Conservation (phyloP, 352 stramenopile genomes). For the Pythium oligandrum region DNA sequence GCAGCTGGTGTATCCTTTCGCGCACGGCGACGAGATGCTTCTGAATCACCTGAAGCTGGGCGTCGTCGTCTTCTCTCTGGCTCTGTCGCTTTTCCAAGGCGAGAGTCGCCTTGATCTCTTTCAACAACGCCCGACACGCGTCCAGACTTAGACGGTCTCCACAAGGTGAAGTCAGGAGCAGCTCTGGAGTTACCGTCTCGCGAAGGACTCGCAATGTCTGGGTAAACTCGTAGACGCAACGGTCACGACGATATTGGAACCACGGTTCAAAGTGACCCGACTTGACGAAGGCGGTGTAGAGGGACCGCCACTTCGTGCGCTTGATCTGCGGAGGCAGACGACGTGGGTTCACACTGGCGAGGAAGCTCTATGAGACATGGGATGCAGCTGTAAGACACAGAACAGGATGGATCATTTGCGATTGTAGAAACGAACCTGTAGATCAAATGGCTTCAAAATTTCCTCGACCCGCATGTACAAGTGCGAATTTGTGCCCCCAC, state of each 20-base stretch:
- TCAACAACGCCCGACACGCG: slow-evolving; percentile 11
- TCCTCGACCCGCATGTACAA: slow-evolving; percentile 65
- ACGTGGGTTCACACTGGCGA: slow-evolving; percentile 46
- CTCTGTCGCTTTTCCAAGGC: slow-evolving; percentile 7
- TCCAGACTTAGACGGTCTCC: slow-evolving; percentile 6
- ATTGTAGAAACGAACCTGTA: slow-evolving; percentile 19
- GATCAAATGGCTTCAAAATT: slow-evolving; percentile 73
- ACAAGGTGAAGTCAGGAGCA: slow-evolving; percentile 15
- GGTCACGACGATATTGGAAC: slow-evolving; percentile 63
- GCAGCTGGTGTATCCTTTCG: slow-evolving; percentile 17
- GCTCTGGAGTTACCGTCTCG: slow-evolving; percentile 29
- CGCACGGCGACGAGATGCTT: slow-evolving; percentile 13
- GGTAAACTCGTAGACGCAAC: slow-evolving; percentile 66
- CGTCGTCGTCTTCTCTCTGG: not conserved
- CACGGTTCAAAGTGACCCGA: slow-evolving; percentile 74
- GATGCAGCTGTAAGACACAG: too few relatives aligned
- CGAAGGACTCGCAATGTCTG: slow-evolving; percentile 52
- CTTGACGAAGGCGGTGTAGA: slow-evolving; percentile 70
- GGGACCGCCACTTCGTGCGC: slow-evolving; percentile 50
- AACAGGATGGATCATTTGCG: too few relatives aligned
- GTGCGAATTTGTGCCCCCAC: slow-evolving; percentile 46
- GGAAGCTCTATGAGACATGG: slow-evolving; percentile 24
- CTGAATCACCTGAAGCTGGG: slow-evolving; percentile 13
- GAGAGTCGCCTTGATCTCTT: slow-evolving; percentile 13
- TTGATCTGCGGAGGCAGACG: slow-evolving; percentile 63